Base-by-base conservation (phyloP, 371 early-diverging fungal species). In the Mortierella sp. region DNA sequence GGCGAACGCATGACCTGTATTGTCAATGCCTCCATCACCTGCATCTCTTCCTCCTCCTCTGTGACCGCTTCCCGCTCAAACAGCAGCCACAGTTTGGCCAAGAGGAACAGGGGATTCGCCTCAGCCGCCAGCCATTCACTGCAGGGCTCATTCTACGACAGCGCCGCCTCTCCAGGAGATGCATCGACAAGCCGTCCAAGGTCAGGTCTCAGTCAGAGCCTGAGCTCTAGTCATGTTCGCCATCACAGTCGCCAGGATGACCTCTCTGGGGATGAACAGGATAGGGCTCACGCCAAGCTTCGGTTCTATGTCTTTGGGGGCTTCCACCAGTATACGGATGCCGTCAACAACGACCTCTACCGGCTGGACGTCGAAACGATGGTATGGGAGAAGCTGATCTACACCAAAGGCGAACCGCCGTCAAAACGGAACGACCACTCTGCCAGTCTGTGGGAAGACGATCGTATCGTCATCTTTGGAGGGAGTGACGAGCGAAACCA, bases 391-490 rank as follows among this genome's bases (percentile, higher is more conserved):
- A 88, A 87, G 41, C 80, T 94, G 14, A 85, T 90, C 31, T 91
- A 92, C 68, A 89, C 90, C 55, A 91, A 91, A 41, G 93, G 92
- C 45, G 84, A 85, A 45, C 88, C 88, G 19, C 92, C 93, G 8
- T 89, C 88, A 6, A 90, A 92, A 68, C 89, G 93, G n/a, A 92
- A 88, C 68, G 93, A 91, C 67, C 94, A 94, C 68, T 88, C 93
- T 7, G 88, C 92, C 26, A 91, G 89, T 16, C 77, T 90, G 5
- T 94, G 93, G 93, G 85, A 88, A 16, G 79, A 86, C 24, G 87
- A 91, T 76, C 91, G 90, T 50, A 84, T 94, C 24, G 85, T 94
- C 14, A 89, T 94, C n/a, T 93, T 93, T 87, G 95, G 94, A 55
- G 95, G 95, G 2, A 89, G 86, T n/a, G 93, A 94, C 77, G 89